phyloP scores from a whole-genome alignment of 1,284 basidiomycete species.

The Inonotus obliquus region DNA sequence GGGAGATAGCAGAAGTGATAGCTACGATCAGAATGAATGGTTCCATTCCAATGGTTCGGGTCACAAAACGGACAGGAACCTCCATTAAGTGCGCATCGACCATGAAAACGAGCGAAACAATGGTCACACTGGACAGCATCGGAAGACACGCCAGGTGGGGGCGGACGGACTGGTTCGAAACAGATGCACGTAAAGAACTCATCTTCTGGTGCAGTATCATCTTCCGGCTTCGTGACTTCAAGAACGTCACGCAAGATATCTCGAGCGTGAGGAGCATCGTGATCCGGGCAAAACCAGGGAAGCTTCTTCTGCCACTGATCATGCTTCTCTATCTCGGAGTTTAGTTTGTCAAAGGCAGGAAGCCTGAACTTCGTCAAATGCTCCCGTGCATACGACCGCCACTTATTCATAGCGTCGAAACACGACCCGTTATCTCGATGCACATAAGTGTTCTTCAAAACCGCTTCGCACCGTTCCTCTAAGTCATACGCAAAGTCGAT shows the following conservation, averaged over 20 bases:
- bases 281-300: slow-evolving; percentile 71
- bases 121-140: slow-evolving; percentile 86
- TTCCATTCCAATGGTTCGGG: slow-evolving; percentile 82
- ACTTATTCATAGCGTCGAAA: slow-evolving; percentile 64
- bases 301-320: slow-evolving; percentile 65
- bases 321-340: slow-evolving; percentile 59
- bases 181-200: slow-evolving; percentile 83
- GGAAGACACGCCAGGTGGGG: slow-evolving; percentile 62
- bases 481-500: slow-evolving; percentile 70
- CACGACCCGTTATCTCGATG: slow-evolving; percentile 53
- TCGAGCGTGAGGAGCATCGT: slow-evolving; percentile 55
- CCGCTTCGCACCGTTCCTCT: slow-evolving; percentile 66
- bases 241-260: slow-evolving; percentile 66
- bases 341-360: slow-evolving; percentile 66
- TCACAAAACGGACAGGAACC: slow-evolving; percentile 86
- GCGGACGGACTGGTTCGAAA: slow-evolving; percentile 65
- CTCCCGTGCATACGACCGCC: slow-evolving; percentile 64
- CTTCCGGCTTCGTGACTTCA: slow-evolving; percentile 64
- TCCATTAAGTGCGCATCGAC: slow-evolving; percentile 76
- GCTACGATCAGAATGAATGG: slow-evolving; percentile 70
- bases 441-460: slow-evolving; percentile 59
- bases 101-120: slow-evolving; percentile 78
- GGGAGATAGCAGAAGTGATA: slow-evolving; percentile 79
- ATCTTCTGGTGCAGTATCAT: slow-evolving; percentile 69
- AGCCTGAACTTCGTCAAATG: slow-evolving; percentile 69